Base-by-base conservation (phyloP, 768 basidiomycete genomes). In the Fomitopsis serialis region DNA sequence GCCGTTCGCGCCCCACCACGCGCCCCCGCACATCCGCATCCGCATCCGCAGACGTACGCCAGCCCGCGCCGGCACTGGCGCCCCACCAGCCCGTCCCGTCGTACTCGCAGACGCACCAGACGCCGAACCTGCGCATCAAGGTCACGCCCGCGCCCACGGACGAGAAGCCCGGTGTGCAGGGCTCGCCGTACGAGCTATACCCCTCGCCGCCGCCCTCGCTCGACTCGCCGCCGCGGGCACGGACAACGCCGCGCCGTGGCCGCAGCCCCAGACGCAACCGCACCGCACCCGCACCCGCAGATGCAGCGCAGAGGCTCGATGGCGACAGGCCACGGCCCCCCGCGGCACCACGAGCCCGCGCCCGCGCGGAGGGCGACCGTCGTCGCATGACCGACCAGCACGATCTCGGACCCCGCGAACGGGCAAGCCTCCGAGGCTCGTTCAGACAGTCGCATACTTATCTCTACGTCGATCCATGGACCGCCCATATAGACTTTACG, bases 181-280 rank as follows among this genome's bases (percentile, higher is more conserved):
- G 52, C 5, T 63, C 66, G 22, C 68, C 67, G 5, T 53, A 62
- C 12, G 63, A 67, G 27, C 68, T 68, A 32, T 74, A 74, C 46
- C 72, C 72, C 8, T 72, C 72, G 1, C 72, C 72, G 1, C 72
- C 72, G 25, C 62, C 67, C n/a, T 74, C 72, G 45, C 55, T 70
- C 47, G 72, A 74, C 63, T 70, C 69, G 25, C 70, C 72, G 22
- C 70, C 71, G 9, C 54, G 27, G 63, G 54, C 36, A 53, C 50
- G 22, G 42, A 43, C 22, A 42, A 42, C 43, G 32, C 36, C 37
- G 23, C 45, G 9, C 29, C 48, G 6, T 22, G 42, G 8, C 29
- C 47, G 0, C n/a, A n/a, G n/a, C n/a, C n/a, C n/a, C n/a, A n/a
- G n/a, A 48, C 58, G 27, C 53, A 55, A 45, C 42, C 19, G 42